Conservation (phyloP, 331 rosid species). For the Quercus lobata region DNA sequence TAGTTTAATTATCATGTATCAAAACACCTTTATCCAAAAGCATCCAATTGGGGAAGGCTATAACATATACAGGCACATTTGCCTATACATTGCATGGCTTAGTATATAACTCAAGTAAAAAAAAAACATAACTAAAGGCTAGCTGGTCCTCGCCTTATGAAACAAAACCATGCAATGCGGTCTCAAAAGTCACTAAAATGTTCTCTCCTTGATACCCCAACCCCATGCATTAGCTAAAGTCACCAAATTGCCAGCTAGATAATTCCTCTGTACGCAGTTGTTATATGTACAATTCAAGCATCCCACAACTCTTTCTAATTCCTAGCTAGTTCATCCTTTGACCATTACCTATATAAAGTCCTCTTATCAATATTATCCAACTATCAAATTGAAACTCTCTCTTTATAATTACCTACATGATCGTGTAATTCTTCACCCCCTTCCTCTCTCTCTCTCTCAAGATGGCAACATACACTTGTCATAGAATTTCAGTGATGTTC, state of each 20-base stretch:
- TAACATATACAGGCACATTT: neutral
- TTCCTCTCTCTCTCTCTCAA: neutral
- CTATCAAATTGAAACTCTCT: neutral
- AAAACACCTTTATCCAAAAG: neutral
- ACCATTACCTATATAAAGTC: neutral
- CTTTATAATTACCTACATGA: too few relatives aligned
- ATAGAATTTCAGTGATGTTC: neutral
- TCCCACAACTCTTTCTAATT: neutral
- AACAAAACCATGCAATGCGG: neutral
- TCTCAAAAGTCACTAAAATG: neutral
- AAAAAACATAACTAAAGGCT: too few relatives aligned
- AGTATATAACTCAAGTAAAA: too few relatives aligned
- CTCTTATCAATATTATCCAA: neutral
- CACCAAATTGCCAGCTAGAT: slow-evolving; percentile 17
- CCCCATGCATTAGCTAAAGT: neutral
- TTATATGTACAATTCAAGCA: neutral
- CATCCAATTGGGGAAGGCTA: neutral
- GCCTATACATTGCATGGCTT: neutral
- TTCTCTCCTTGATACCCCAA: neutral
- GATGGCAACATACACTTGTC: neutral
- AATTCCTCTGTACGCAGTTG: neutral
- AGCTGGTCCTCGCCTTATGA: too few relatives aligned
- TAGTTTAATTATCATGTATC: neutral
- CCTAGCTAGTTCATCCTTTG: neutral
- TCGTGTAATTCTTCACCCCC: too few relatives aligned